Evolutionary conservation across 371 early-diverging fungal species (phyloP).

Genomic region (Mortierella sp.): DNA sequence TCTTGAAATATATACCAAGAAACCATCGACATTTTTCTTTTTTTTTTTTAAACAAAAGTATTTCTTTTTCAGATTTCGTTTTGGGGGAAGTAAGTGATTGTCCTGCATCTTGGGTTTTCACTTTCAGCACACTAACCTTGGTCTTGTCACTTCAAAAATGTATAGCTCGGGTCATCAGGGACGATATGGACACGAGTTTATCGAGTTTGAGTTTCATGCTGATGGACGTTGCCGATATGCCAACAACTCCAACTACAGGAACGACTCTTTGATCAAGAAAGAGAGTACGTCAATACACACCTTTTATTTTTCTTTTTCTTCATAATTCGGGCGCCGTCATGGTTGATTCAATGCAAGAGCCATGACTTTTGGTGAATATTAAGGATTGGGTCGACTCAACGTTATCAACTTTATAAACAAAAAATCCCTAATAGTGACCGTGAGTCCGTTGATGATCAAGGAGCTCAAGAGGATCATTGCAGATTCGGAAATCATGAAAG

Average conservation of each 20-base stretch:
- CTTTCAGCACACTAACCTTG: neutral
- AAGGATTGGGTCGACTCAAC: neutral
- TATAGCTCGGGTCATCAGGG: slow-evolving; percentile 92
- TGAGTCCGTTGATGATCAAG: slow-evolving; percentile 83
- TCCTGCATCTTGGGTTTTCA: neutral
- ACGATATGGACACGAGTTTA: slow-evolving; percentile 97
- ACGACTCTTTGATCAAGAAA: slow-evolving; percentile 96
- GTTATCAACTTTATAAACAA: neutral
- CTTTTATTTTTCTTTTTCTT: neutral
- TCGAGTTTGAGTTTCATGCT: slow-evolving; percentile 95
- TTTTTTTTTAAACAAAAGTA: neutral
- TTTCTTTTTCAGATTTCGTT: neutral
- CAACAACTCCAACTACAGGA: slow-evolving; percentile 98
- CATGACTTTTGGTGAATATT: neutral
- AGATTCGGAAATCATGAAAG: slow-evolving; percentile 94
- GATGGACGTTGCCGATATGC: slow-evolving; percentile 95
- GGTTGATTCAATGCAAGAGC: neutral
- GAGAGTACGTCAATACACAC: slow-evolving; percentile 69
- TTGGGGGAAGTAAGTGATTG: neutral
- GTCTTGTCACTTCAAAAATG: neutral
- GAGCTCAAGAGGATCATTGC: slow-evolving; percentile 91
- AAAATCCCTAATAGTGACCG: slow-evolving; percentile 66
- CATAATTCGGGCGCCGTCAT: neutral
- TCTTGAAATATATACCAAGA: neutral
- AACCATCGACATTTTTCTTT: neutral